Evolutionary conservation across 2,329 filamentous ascomycete species (phyloP).

Genomic region (Xylariaceae sp.): DNA sequence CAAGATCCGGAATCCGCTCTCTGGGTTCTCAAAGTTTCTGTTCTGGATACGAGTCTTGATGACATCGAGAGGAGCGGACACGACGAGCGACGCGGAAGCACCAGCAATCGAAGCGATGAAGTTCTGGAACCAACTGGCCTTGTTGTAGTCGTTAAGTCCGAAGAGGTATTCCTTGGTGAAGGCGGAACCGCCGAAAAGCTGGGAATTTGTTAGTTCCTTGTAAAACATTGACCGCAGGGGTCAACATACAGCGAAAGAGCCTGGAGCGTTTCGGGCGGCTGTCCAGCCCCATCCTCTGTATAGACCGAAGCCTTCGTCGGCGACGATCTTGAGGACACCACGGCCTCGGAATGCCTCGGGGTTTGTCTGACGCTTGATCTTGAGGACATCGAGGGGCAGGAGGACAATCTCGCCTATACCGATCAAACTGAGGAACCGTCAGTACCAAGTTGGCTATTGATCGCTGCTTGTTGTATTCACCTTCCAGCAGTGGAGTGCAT

Average conservation of each 20-base stretch:
- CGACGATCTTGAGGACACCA: constrained; percentile 83
- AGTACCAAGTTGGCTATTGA: neutral
- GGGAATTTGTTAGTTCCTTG: constrained; percentile 21
- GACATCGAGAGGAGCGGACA: constrained; percentile 94
- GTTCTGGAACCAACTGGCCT: constrained; percentile 91
- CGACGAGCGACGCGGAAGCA: constrained; percentile 89
- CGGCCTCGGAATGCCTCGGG: constrained; percentile 95
- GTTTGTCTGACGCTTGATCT: constrained; percentile 99
- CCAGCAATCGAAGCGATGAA: constrained; percentile 95
- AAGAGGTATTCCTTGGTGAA: constrained; percentile 98
- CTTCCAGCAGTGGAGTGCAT: constrained; percentile 96
- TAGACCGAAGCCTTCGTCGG: constrained; percentile 90
- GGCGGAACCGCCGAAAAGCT: constrained; percentile 95
- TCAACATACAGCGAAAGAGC: constrained; percentile 82
- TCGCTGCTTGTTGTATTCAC: constrained; percentile 40
- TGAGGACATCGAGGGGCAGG: constrained; percentile 91
- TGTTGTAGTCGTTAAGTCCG: constrained; percentile 89
- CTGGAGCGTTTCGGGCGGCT: constrained; percentile 91
- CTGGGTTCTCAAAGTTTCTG: constrained; percentile 96
- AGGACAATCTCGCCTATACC: constrained; percentile 97
- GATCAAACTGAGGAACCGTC: constrained; percentile 62
- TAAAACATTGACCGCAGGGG: neutral
- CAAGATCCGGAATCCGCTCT: constrained; percentile 88
- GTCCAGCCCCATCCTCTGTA: constrained; percentile 99
- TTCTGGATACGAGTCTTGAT: constrained; percentile 99